Percentiles rank a stretch among this genome's conserved stretches.
These are phyloP conservation scores for Termitomyces sp. DNA, from an alignment of 768 basidiomycete genomes.

Conservation along the genomic window DNA sequence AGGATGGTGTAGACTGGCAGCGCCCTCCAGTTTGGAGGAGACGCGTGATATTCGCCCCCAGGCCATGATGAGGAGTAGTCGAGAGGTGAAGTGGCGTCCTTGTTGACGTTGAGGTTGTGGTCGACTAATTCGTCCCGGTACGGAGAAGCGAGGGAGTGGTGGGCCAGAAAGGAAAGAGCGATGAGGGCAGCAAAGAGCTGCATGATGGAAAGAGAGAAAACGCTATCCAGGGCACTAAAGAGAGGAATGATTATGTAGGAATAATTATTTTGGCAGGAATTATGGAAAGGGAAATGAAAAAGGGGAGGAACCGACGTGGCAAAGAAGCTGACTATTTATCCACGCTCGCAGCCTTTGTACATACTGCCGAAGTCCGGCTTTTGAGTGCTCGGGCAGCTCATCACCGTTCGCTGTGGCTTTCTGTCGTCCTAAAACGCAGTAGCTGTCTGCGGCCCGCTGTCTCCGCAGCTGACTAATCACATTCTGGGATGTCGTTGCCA, in stretches of 20 bases:
- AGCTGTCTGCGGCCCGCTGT: background rate
- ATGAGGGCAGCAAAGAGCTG: constrained; percentile 42
- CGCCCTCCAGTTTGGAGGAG: constrained; percentile 82
- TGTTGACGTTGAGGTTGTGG: constrained; percentile 79
- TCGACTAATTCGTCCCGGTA: constrained; percentile 60
- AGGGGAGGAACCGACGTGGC: constrained; percentile 1
- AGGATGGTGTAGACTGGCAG: constrained; percentile 79
- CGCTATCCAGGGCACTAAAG: constrained; percentile 14
- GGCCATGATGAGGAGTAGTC: constrained; percentile 61
- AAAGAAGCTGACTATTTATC: background rate
- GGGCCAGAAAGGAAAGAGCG: constrained; percentile 30
- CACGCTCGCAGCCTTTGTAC: background rate
- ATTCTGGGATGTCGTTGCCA: background rate
- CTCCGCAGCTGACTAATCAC: constrained; percentile 3
- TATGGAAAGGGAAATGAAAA: background rate
- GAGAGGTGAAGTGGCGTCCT: constrained; percentile 58
- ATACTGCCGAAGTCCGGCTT: background rate
- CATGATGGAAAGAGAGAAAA: constrained; percentile 24
- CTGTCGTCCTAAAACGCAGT: background rate
- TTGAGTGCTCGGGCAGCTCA: background rate
- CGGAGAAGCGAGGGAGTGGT: constrained; percentile 49
- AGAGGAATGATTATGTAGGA: constrained; percentile 6
- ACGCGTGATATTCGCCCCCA: constrained; percentile 67
- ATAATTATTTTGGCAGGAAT: background rate
- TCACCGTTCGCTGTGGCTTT: background rate